Evolutionary conservation across 768 basidiomycete species (phyloP).

Genomic region (Pisolithus tinctorius): DNA sequence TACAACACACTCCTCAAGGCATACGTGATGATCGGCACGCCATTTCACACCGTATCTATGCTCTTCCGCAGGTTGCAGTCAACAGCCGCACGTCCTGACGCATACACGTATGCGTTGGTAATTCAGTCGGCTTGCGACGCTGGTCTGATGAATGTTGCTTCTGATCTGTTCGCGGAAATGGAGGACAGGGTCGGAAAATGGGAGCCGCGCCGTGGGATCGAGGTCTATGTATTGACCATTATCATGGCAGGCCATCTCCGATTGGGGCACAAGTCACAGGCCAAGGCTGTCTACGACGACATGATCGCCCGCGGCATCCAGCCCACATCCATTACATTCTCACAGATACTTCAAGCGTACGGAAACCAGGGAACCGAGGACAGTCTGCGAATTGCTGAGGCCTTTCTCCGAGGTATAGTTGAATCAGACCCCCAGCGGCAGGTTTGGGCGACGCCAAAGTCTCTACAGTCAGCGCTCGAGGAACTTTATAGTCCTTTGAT

Average conservation of each 20-base stretch:
- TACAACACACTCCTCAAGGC: conserved; percentile 81
- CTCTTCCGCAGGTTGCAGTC: conserved; percentile 53
- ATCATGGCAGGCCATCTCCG: conserved; percentile 71
- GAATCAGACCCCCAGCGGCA: conserved; percentile 26
- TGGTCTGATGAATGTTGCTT: conserved; percentile 55
- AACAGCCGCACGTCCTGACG: conserved; percentile 49
- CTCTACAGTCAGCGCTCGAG: conserved; percentile 40
- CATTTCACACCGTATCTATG: conserved; percentile 54
- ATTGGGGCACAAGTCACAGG: conserved; percentile 41
- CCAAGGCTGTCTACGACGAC: conserved; percentile 61
- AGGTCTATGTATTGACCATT: conserved; percentile 61
- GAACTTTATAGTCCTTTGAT: conserved; percentile 60
- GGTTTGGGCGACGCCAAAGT: conserved; percentile 34
- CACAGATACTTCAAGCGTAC: conserved; percentile 59
- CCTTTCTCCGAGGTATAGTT: conserved; percentile 53
- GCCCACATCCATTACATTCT: conserved; percentile 64
- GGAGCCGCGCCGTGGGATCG: conserved; percentile 37
- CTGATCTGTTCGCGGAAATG: conserved; percentile 64
- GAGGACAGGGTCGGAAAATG: conserved; percentile 34
- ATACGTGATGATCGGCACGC: conserved; percentile 74
- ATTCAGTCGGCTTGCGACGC: conserved; percentile 80
- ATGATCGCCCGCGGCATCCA: conserved; percentile 62
- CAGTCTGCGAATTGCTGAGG: conserved; percentile 54
- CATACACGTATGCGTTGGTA: conserved; percentile 61
- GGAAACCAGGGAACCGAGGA: conserved; percentile 40